phyloP scores from a whole-genome alignment of 306 rosid genomes.

The Adenanthera pavonina region DNA sequence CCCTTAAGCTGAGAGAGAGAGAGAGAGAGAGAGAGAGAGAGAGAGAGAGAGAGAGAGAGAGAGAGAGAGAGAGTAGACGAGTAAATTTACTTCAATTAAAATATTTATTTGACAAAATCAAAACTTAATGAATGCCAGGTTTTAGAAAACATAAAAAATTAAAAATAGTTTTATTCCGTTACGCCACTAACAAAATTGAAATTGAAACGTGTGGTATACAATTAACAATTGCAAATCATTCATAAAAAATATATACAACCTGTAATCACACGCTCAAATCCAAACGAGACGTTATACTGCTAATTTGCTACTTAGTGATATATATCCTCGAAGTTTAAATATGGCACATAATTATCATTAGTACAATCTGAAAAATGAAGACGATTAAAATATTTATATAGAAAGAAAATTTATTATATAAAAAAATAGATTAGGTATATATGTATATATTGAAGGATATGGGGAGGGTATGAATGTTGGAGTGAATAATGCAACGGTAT shows the following conservation, averaged over 20 bases:
- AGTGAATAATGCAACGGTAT: constrained; percentile 60
- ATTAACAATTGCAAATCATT: too few species aligned
- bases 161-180: too few species aligned
- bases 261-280: too few species aligned
- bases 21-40: too few species aligned
- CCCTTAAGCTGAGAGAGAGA: too few species aligned
- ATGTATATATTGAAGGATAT: constrained; percentile 35
- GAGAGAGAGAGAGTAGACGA: background rate
- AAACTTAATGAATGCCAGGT: background rate
- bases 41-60: too few species aligned
- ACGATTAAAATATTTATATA: background rate
- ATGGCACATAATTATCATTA: background rate
- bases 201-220: background rate
- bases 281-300: too few species aligned
- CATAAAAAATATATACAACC: too few species aligned
- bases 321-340: background rate
- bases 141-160: too few species aligned
- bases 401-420: background rate
- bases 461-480: constrained; percentile 73
- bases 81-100: background rate
- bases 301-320: too few species aligned
- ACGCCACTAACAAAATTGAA: background rate
- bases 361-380: background rate
- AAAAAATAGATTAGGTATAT: constrained; percentile 34
- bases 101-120: background rate